Conservation (phyloP, 1,284 basidiomycete genomes). For the Apiotrichum veenhuisii region DNA sequence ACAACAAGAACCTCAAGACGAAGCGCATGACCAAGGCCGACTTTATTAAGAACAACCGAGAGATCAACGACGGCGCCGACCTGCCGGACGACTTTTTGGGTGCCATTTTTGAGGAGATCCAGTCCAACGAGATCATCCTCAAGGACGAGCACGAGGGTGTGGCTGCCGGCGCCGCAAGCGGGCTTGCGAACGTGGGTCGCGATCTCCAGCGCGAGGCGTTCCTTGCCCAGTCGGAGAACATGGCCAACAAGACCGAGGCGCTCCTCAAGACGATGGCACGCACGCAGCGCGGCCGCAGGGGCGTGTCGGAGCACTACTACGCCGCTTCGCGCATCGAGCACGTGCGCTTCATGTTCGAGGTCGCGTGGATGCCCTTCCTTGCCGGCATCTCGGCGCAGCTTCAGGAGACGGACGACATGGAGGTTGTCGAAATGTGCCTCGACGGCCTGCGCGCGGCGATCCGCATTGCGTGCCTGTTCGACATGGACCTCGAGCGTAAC, state of each 20-base stretch:
- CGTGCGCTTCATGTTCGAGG: slow-evolving; percentile 95
- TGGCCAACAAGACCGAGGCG: slow-evolving; percentile 94
- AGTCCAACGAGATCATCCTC: slow-evolving; percentile 89
- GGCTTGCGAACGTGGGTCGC: slow-evolving; percentile 80
- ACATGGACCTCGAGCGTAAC: slow-evolving; percentile 89
- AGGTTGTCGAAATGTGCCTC: slow-evolving; percentile 84
- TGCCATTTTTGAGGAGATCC: slow-evolving; percentile 82
- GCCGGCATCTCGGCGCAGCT: slow-evolving; percentile 87
- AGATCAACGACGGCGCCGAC: slow-evolving; percentile 85
- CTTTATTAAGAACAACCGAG: slow-evolving; percentile 88
- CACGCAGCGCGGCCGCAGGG: slow-evolving; percentile 67
- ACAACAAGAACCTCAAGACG: slow-evolving; percentile 87
- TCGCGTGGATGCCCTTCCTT: slow-evolving; percentile 94
- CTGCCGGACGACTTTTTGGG: slow-evolving; percentile 78
- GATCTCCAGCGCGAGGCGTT: slow-evolving; percentile 93
- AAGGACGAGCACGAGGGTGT: slow-evolving; percentile 82
- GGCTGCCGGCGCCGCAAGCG: slow-evolving; percentile 54
- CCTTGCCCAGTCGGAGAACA: slow-evolving; percentile 85
- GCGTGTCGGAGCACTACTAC: slow-evolving; percentile 76
- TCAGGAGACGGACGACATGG: slow-evolving; percentile 87
- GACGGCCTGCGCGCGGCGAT: slow-evolving; percentile 93
- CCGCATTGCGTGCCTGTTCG: slow-evolving; percentile 88
- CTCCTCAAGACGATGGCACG: slow-evolving; percentile 85
- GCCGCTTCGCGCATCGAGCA: slow-evolving; percentile 92
- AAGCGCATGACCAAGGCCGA: slow-evolving; percentile 81